These are phyloP conservation scores for Onygenales sp. DNA, from an alignment of 2,329 filamentous ascomycete genomes.

Conservation along the genomic window DNA sequence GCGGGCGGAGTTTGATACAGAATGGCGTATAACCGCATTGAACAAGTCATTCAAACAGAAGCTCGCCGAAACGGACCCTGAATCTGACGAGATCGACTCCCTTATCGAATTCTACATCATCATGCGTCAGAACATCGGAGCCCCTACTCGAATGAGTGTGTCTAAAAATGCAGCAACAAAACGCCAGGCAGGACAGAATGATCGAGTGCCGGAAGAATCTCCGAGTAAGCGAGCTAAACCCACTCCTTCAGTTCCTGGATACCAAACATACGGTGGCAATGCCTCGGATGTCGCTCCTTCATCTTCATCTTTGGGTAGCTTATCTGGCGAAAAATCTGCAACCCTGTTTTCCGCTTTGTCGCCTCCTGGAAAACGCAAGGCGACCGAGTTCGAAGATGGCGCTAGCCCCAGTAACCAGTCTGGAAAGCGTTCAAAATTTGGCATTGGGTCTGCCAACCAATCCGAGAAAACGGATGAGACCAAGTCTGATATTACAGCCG, in stretches of 20 bases:
- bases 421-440: conserved; percentile 4
- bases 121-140: conserved; percentile 19
- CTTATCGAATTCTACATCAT: conserved; percentile 20
- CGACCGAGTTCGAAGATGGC: conserved; percentile 4
- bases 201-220: background rate
- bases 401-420: background rate
- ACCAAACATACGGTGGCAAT: background rate
- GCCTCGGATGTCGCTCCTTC: background rate
- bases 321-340: background rate
- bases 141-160: conserved; percentile 15
- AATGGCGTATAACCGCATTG: conserved; percentile 19
- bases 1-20: conserved; percentile 39
- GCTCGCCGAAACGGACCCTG: conserved; percentile 18
- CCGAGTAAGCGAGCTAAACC: background rate
- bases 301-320: background rate
- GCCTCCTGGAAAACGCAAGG: conserved; percentile 8
- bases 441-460: background rate
- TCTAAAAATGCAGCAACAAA: conserved; percentile 1
- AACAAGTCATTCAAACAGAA: conserved; percentile 32
- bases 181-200: background rate
- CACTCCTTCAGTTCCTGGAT: background rate
- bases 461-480: background rate
- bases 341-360: background rate
- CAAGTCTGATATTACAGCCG: conserved; percentile 8
- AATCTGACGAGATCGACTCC: conserved; percentile 18